Conservation (phyloP, 2,329 filamentous ascomycete species). For the Pseudogymnoascus sp. region DNA sequence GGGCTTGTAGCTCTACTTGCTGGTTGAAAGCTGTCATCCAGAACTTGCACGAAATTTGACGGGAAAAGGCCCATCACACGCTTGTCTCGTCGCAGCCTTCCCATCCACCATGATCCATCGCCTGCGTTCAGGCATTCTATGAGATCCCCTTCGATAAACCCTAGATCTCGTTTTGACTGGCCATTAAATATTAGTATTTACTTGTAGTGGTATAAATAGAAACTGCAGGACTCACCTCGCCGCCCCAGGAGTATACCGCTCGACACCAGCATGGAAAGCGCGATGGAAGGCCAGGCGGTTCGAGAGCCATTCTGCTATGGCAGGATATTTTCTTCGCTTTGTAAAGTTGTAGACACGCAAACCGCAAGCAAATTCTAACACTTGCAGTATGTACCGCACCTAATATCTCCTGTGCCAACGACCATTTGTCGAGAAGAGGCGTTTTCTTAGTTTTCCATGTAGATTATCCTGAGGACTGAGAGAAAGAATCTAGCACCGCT, state of each 20-base stretch:
- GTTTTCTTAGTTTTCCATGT: not conserved
- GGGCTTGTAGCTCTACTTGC: constrained; percentile 53
- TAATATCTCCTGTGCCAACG: not conserved
- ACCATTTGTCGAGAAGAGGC: not conserved
- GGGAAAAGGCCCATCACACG: constrained; percentile 89
- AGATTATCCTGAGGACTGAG: not conserved
- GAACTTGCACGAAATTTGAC: constrained; percentile 91
- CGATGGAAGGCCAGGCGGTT: constrained; percentile 56
- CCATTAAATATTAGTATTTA: constrained; percentile 15
- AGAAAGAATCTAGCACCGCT: not conserved
- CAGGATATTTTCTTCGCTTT: not conserved
- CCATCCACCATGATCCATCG: constrained; percentile 98
- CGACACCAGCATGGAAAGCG: constrained; percentile 87
- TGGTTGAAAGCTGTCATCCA: constrained; percentile 78
- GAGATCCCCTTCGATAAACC: constrained; percentile 93
- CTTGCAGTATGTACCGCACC: constrained; percentile 4
- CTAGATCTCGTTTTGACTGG: constrained; percentile 82
- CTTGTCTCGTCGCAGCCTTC: constrained; percentile 78
- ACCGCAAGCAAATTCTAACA: not conserved
- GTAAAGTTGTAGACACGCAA: not conserved
- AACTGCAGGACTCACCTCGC: constrained; percentile 47
- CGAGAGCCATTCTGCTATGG: constrained; percentile 38
- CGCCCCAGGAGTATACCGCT: constrained; percentile 88
- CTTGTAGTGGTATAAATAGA: constrained; percentile 7
- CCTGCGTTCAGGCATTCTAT: constrained; percentile 98